These are phyloP conservation scores for Debaryomyces fabryi DNA, from an alignment of 1,139 yeast genomes.

Conservation along the genomic window DNA sequence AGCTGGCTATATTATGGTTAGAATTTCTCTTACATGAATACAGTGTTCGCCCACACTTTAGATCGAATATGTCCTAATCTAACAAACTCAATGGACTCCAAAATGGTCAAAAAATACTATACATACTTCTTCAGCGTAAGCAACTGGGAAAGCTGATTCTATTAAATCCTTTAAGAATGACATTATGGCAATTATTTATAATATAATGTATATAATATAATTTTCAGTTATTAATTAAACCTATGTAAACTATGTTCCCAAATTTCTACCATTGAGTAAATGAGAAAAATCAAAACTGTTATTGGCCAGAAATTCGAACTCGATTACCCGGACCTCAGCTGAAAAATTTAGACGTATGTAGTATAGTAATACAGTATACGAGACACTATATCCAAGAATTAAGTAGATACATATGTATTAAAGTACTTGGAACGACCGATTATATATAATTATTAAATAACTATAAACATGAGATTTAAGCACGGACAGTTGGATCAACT, in stretches of 20 bases:
- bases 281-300: constrained; percentile 14
- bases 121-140: constrained; percentile 82
- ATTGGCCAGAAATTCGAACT: constrained; percentile 14
- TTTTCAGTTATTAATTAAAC: constrained; percentile 1
- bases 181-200: constrained; percentile 26
- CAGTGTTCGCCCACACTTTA: background rate
- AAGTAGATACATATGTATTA: constrained; percentile 7
- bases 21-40: background rate
- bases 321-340: constrained; percentile 14
- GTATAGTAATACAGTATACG: background rate
- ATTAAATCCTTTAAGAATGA: constrained; percentile 75
- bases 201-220: background rate
- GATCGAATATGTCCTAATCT: background rate
- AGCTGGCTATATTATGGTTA: constrained; percentile 4
- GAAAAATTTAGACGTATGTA: background rate
- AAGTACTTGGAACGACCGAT: constrained; percentile 3
- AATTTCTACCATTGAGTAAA: constrained; percentile 6
- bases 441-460: constrained; percentile 12
- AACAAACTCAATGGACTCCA: background rate
- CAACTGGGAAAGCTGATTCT: constrained; percentile 82
- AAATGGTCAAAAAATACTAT: background rate
- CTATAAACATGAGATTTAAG: constrained; percentile 4
- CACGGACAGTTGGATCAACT: constrained; percentile 14
- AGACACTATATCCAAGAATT: background rate
- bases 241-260: background rate